A percentile compares a stretch with the other conserved stretches of the same genome.
Evolutionary conservation across 345 rosid genomes (phyloP).

Genomic region (Noccaea bulbosa): DNA sequence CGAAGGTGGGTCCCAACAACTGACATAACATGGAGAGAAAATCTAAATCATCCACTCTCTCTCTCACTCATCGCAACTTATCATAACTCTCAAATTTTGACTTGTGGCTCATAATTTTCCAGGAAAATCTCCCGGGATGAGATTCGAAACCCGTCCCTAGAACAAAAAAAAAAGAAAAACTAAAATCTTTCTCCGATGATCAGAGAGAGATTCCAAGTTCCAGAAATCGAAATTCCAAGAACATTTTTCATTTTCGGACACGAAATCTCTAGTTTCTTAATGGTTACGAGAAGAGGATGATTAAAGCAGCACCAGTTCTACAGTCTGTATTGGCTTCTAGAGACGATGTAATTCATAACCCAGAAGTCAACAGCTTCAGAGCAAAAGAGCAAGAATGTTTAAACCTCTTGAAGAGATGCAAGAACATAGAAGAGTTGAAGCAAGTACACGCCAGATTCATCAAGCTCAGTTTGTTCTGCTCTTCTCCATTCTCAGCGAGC

Average conservation of each 20-base stretch:
- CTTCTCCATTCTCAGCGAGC: conserved; percentile 38
- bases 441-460: conserved; percentile 60
- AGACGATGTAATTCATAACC: conserved; percentile 27
- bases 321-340: conserved; percentile 37
- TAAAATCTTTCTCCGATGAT: neutral
- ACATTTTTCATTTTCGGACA: neutral
- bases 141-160: conserved; percentile 21
- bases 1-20: conserved; percentile 36
- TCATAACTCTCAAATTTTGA: conserved; percentile 4
- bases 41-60: conserved; percentile 30
- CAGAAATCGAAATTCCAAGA: neutral
- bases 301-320: conserved; percentile 30
- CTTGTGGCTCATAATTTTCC: conserved; percentile 36
- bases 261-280: neutral
- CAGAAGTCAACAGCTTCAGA: conserved; percentile 36
- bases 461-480: conserved; percentile 39
- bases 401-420: conserved; percentile 59
- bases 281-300: conserved; percentile 38
- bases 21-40: conserved; percentile 28
- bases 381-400: conserved; percentile 65
- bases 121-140: conserved; percentile 34
- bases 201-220: neutral
- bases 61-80: conserved; percentile 28
- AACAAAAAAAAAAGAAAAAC: too few relatives aligned
- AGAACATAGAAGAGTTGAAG: conserved; percentile 54